Percentiles rank a stretch among this genome's conserved stretches.
phyloP scores from a whole-genome alignment of 2,329 filamentous ascomycete species.

The Penicillium sp. region DNA sequence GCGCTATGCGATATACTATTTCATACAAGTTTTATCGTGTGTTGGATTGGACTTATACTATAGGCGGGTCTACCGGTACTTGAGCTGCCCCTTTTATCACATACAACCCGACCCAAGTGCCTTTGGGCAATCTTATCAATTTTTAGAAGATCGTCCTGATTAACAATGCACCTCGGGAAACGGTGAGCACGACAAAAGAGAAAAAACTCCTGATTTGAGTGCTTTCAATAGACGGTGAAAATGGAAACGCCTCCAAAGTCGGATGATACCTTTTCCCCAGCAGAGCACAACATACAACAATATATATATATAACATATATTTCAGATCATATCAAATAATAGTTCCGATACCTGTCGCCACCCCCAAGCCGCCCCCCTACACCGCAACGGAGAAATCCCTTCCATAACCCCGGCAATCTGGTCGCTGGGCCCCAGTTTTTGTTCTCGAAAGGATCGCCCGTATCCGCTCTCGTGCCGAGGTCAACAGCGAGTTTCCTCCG shows the following conservation, averaged over 20 bases:
- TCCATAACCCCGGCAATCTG: slow-evolving; percentile 13
- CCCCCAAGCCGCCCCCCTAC: neutral
- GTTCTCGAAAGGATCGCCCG: slow-evolving; percentile 13
- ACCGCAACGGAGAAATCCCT: slow-evolving; percentile 3
- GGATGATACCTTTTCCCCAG: slow-evolving; percentile 1
- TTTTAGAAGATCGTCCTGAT: slow-evolving; percentile 1
- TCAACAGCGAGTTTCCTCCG: neutral
- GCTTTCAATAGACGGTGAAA: neutral
- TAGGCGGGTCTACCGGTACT: neutral
- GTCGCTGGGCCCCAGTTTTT: slow-evolving; percentile 8
- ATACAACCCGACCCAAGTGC: neutral
- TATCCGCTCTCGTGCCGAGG: slow-evolving; percentile 14
- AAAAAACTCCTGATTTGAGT: neutral
- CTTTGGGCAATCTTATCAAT: neutral
- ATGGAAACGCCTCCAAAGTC: neutral
- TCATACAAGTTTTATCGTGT: neutral
- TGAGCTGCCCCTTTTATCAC: neutral
- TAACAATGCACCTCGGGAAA: neutral
- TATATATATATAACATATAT: neutral
- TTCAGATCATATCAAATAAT: neutral
- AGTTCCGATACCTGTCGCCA: slow-evolving; percentile 3
- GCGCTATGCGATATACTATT: neutral
- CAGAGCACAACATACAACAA: neutral
- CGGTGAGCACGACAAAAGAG: neutral
- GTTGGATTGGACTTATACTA: neutral